These are phyloP conservation scores for Cucurbita argyrosperma DNA, from an alignment of 306 rosid species.

Conservation along the genomic window DNA sequence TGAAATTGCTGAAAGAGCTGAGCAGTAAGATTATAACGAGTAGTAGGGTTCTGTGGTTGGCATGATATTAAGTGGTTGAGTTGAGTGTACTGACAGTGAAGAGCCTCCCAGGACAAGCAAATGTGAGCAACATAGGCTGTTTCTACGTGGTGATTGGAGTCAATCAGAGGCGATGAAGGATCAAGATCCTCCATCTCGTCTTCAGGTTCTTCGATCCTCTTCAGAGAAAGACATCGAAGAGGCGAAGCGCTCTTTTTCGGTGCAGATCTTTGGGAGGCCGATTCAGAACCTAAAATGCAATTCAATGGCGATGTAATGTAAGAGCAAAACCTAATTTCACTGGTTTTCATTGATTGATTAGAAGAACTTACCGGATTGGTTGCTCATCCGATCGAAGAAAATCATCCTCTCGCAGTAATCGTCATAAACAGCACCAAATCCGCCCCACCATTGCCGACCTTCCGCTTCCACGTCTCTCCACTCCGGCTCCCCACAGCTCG, in stretches of 20 bases:
- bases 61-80: constrained; percentile 57
- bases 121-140: constrained; percentile 87
- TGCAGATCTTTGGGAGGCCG: constrained; percentile 59
- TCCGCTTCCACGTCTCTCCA: constrained; percentile 99
- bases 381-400: constrained; percentile 65
- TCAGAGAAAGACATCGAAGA: constrained; percentile 82
- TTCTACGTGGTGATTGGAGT: constrained; percentile 57
- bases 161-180: constrained; percentile 28
- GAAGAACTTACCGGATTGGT: constrained; percentile 21
- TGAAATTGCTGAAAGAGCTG: constrained; percentile 89
- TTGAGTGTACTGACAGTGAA: constrained; percentile 87
- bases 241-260: constrained; percentile 78
- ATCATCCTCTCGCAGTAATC: constrained; percentile 77
- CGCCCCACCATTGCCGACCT: constrained; percentile 95
- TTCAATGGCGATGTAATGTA: neutral
- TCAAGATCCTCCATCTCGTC: constrained; percentile 68
- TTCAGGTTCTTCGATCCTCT: constrained; percentile 63
- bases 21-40: constrained; percentile 61
- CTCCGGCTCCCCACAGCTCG: constrained; percentile 44
- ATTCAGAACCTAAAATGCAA: constrained; percentile 30
- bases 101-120: constrained; percentile 94
- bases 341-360: neutral
- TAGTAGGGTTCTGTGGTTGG: constrained; percentile 61
- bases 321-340: neutral
- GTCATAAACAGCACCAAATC: constrained; percentile 73